phyloP scores from a whole-genome alignment of 768 basidiomycete species.

The Phaeolepiota aurea region DNA sequence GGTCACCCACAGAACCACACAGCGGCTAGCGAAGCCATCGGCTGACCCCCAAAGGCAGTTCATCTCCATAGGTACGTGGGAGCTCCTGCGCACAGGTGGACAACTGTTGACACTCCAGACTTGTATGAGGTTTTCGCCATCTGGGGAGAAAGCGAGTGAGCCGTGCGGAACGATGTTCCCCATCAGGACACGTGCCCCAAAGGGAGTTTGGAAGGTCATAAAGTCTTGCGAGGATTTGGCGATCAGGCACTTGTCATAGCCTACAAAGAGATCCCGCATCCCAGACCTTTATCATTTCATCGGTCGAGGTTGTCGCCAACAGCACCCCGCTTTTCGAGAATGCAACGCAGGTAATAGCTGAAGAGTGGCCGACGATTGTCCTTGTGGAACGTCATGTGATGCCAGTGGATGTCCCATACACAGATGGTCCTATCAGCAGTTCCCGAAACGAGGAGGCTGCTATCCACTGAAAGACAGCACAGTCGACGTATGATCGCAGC shows the following conservation, averaged over 20 bases:
- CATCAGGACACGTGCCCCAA: neutral
- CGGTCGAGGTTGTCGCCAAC: constrained; percentile 2
- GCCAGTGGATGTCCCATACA: constrained; percentile 12
- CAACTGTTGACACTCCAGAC: too few relatives aligned
- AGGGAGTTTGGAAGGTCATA: neutral
- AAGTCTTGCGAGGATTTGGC: too few relatives aligned
- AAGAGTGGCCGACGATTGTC: neutral
- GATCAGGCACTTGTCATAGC: too few relatives aligned
- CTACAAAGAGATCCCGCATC: too few relatives aligned
- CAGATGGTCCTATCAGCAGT: constrained; percentile 15
- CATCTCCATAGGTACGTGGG: too few relatives aligned
- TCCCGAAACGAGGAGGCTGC: constrained; percentile 13
- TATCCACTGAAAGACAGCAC: constrained; percentile 11
- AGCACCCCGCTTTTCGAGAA: constrained; percentile 5
- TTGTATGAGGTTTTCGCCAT: too few relatives aligned
- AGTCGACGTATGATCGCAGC: constrained; percentile 7
- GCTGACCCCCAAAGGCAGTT: too few relatives aligned
- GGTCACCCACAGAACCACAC: too few relatives aligned
- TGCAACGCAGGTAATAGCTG: constrained; percentile 1
- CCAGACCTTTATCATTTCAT: constrained; percentile 4
- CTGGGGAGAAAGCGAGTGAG: neutral
- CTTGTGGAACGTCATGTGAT: constrained; percentile 5
- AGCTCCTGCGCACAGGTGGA: too few relatives aligned
- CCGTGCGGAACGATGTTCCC: neutral
- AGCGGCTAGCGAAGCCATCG: too few relatives aligned